Conservation (phyloP, 768 basidiomycete species). For the Panaeolus cyanescens region DNA sequence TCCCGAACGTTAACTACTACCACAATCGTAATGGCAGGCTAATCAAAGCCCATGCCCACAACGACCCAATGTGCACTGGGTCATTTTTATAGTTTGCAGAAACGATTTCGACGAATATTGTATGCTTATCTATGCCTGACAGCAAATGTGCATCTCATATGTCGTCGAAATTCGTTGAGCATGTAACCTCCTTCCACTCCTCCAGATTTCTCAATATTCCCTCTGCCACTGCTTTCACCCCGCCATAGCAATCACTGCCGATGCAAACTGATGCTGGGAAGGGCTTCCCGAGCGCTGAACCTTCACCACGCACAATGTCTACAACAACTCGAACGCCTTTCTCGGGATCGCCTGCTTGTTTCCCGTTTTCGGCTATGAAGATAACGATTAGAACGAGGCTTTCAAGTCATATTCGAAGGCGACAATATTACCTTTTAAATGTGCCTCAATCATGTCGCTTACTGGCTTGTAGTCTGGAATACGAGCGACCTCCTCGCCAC, state of each 20-base stretch:
- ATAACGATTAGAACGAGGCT: not conserved
- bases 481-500: conserved; percentile 22
- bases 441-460: conserved; percentile 21
- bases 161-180: conserved; percentile 16
- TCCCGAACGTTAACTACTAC: too few relatives aligned
- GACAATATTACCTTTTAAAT: conserved; percentile 24
- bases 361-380: conserved; percentile 29
- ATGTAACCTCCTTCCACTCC: conserved; percentile 23
- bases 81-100: too few relatives aligned
- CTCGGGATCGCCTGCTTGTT: conserved; percentile 33
- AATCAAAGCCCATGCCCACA: too few relatives aligned
- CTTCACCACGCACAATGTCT: conserved; percentile 41
- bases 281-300: conserved; percentile 35
- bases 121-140: too few relatives aligned
- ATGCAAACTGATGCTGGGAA: conserved; percentile 38
- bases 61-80: too few relatives aligned
- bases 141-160: too few relatives aligned
- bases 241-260: conserved; percentile 15
- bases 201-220: conserved; percentile 12
- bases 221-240: conserved; percentile 10
- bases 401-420: not conserved
- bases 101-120: too few relatives aligned
- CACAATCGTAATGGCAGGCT: too few relatives aligned
- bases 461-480: conserved; percentile 34
- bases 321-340: conserved; percentile 25